Conservation (phyloP, 1,139 yeast species). For the Sugiyamaella xylanicola region DNA sequence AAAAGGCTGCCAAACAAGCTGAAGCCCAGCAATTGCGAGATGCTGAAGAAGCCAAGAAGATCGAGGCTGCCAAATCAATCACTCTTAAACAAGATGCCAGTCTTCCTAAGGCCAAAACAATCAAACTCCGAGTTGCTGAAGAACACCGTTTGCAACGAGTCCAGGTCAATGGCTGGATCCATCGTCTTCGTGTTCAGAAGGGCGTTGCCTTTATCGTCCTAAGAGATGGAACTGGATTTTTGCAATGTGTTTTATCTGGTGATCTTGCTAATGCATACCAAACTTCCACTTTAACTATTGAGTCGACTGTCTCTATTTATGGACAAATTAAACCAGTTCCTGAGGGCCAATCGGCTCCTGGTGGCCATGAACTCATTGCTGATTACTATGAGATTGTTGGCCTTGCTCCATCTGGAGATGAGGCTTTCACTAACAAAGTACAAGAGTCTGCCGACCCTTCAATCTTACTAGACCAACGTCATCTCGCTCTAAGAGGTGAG, state of each 20-base stretch:
- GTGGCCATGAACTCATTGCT: constrained; percentile 90
- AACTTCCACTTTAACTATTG: constrained; percentile 83
- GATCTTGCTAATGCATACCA: constrained; percentile 89
- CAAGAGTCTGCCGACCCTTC: constrained; percentile 95
- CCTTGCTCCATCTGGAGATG: constrained; percentile 95
- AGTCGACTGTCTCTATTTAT: constrained; percentile 75
- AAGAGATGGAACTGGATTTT: constrained; percentile 91
- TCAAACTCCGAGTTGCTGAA: constrained; percentile 62
- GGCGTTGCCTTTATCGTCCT: constrained; percentile 87
- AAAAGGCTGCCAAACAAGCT: constrained; percentile 70
- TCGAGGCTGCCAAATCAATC: constrained; percentile 74
- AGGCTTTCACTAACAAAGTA: constrained; percentile 89
- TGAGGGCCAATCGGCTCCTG: constrained; percentile 97
- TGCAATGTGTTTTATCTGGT: constrained; percentile 87
- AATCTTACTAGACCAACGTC: constrained; percentile 89
- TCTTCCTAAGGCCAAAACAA: constrained; percentile 66
- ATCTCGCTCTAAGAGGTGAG: constrained; percentile 93
- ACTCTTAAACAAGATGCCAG: constrained; percentile 69
- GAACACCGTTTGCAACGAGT: constrained; percentile 66
- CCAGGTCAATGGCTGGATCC: constrained; percentile 90
- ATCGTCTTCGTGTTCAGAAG: constrained; percentile 89
- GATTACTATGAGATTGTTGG: constrained; percentile 90
- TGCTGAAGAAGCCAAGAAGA: constrained; percentile 65
- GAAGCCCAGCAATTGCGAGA: constrained; percentile 62
- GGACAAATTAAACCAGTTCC: constrained; percentile 85